Evolutionary conservation across 2,329 filamentous ascomycete genomes (phyloP).

Genomic region (Myotisia sp.): DNA sequence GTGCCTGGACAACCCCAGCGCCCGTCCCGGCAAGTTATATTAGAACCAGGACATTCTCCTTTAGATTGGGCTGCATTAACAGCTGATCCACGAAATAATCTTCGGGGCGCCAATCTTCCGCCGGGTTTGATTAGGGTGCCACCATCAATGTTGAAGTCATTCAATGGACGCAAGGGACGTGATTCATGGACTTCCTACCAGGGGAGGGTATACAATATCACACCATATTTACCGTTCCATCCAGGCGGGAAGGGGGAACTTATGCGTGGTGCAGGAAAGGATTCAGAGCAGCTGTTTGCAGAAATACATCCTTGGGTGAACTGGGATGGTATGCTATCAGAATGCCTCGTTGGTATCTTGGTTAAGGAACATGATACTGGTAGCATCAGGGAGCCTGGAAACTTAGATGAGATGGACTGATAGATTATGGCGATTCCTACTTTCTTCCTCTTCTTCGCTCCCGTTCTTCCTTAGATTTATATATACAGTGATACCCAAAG

Average conservation of each 20-base stretch:
- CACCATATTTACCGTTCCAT: constrained; percentile 78
- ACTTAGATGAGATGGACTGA: constrained; percentile 47
- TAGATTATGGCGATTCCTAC: no score
- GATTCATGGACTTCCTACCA: constrained; percentile 86
- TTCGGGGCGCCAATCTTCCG: constrained; percentile 44
- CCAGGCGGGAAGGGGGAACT: constrained; percentile 58
- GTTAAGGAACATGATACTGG: constrained; percentile 39
- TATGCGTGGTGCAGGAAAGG: constrained; percentile 47
- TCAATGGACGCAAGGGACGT: constrained; percentile 69
- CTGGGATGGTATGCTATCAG: constrained; percentile 51
- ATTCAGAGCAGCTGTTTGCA: constrained; percentile 49
- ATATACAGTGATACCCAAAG: no score
- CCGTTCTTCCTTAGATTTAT: no score
- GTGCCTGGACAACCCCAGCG: constrained; percentile 36
- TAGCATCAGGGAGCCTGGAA: constrained; percentile 14
- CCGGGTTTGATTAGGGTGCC: constrained; percentile 56
- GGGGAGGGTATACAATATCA: constrained; percentile 87
- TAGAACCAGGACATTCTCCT: constrained; percentile 83
- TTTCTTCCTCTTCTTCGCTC: no score
- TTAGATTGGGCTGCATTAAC: constrained; percentile 86
- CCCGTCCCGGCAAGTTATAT: constrained; percentile 45
- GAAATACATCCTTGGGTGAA: constrained; percentile 56
- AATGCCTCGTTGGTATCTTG: constrained; percentile 48
- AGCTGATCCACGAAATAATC: constrained; percentile 46
- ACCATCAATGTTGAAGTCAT: constrained; percentile 59